phyloP scores from a whole-genome alignment of 225 moss, liverwort and hornwort genomes.

The Takakia lepidozioides region DNA sequence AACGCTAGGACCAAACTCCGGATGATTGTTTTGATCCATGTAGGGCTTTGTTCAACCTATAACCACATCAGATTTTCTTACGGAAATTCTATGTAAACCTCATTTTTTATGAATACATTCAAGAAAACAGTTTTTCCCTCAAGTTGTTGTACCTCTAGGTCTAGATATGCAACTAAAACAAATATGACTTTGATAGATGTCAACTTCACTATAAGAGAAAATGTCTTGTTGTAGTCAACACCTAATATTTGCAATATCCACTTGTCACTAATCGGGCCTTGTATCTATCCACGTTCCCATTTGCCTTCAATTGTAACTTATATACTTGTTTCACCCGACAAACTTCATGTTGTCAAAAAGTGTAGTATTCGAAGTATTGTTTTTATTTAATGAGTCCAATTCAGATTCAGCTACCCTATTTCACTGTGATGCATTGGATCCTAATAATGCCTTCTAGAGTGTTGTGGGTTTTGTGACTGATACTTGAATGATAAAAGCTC shows the following conservation, averaged over 20 bases:
- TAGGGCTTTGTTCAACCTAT: background rate
- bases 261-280: slow-evolving; percentile 6
- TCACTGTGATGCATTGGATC: background rate
- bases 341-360: background rate
- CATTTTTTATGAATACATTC: too few relatives aligned
- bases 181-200: background rate
- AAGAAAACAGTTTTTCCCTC: slow-evolving; percentile 4
- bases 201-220: slow-evolving; percentile 1
- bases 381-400: background rate
- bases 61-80: background rate
- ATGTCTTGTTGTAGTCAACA: slow-evolving; percentile 3
- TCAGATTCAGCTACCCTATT: background rate
- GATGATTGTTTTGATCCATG: slow-evolving; percentile 5
- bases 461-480: background rate
- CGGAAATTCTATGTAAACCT: slow-evolving; percentile 6
- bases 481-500: too few relatives aligned
- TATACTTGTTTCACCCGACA: background rate
- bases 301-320: background rate
- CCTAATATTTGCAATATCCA: slow-evolving; percentile 1
- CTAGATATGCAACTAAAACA: background rate
- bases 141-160: slow-evolving; percentile 1
- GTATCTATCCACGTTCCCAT: background rate
- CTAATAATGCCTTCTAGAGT: background rate
- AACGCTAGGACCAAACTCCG: too few relatives aligned
- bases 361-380: background rate